Evolutionary conservation across 805 yeast genomes (phyloP), one percentile per base, ranked within the genome.

Genomic region (Ogataea wickerhamii): DNA sequence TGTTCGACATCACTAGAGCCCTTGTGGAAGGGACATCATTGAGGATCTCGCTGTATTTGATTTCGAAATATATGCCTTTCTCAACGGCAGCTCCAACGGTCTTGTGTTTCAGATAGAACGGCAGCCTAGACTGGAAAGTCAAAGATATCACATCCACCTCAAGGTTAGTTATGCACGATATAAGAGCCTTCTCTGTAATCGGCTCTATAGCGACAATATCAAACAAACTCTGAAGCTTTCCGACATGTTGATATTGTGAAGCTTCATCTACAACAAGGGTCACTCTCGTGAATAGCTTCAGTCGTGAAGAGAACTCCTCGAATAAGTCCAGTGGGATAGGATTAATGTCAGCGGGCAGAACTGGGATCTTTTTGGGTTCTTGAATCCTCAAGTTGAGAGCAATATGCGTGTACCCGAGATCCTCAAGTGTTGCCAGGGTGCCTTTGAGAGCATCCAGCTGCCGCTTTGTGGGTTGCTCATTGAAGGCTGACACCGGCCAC

Each of bases 191-290:
- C 56, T 93, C 98, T 35, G 82, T 75, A 17, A 68, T 51, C 1
- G 98, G 98, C 47, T 80, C 74, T 1, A 91, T 80, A 0, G 96
- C 86, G 6, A 93, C 69, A 2, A 93, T 60, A 57, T 93, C 98
- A 56, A 83, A 93, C 8, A 66, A 58, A 31, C 49, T 60, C 34
- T 55, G 56, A 19, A 58, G 48, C 47, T 71, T 66, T 28, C 76
- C 63, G 22, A 81, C 60, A 18, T 75, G 77, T 50, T 82, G 91
- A 29, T 84, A 78, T 47, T 84, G 84, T 6, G 87, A 69, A 1
- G 91, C 81, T 44, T 88, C 96, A 44, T 78, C 84, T 7, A 89
- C 73, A 10, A 78, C 66, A 6, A 93, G 53, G 0, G 98, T 93
- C 18, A 86, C 69, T 40, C 98, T 66, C 1, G 88, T 73, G 49